Evolutionary conservation across 2,329 filamentous ascomycete species (phyloP).

Genomic region (Fusarium sp.): DNA sequence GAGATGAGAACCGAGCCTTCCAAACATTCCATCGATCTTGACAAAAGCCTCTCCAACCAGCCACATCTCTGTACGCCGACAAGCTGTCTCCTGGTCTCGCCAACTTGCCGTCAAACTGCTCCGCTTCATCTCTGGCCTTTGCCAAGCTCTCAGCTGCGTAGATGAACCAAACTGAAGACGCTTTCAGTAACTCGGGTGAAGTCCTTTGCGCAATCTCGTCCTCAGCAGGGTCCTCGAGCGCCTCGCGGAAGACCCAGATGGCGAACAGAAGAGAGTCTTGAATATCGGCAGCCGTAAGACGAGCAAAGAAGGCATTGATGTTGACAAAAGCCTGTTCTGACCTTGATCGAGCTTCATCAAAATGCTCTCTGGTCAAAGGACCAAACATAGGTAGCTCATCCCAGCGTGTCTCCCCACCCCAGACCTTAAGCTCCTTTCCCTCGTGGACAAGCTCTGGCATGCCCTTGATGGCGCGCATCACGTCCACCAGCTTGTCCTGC

Average conservation of each 20-base stretch:
- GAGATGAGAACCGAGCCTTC: not conserved
- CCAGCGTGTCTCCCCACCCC: conserved; percentile 30
- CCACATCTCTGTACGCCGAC: not conserved
- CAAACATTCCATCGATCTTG: conserved; percentile 25
- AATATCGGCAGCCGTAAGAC: conserved; percentile 12
- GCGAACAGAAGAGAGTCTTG: conserved; percentile 29
- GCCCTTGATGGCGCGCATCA: conserved; percentile 30
- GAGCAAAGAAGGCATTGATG: conserved; percentile 32
- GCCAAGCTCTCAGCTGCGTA: conserved; percentile 12
- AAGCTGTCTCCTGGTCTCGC: conserved; percentile 25
- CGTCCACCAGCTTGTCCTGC: conserved; percentile 35
- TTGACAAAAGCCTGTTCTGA: conserved; percentile 17
- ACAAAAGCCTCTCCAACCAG: conserved; percentile 32
- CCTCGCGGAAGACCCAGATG: conserved; percentile 30
- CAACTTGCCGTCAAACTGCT: conserved; percentile 36
- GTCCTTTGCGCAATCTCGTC: not conserved
- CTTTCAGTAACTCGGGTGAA: conserved; percentile 2
- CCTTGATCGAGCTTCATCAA: conserved; percentile 24
- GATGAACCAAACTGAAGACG: conserved; percentile 23
- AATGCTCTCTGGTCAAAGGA: conserved; percentile 17
- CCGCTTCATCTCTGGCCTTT: not conserved
- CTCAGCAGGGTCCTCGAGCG: conserved; percentile 28
- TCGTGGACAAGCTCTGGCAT: conserved; percentile 17
- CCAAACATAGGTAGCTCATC: conserved; percentile 33
- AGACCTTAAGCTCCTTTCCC: conserved; percentile 25